These are phyloP conservation scores for Huntiella abstrusa DNA, from an alignment of 2,329 filamentous ascomycete genomes.

Conservation along the genomic window DNA sequence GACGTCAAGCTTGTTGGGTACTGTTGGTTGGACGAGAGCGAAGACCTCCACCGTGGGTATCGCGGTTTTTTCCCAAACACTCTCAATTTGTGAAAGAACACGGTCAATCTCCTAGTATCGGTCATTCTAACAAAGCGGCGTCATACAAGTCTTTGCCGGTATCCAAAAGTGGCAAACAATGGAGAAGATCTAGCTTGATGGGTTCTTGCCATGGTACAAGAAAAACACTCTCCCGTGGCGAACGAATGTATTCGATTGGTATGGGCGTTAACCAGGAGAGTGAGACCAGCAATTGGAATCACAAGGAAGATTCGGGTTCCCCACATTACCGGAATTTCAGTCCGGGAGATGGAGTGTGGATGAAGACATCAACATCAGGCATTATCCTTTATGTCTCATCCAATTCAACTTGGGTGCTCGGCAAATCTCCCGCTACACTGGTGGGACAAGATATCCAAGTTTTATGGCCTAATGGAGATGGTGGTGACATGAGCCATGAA, in stretches of 20 bases:
- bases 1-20: conserved; percentile 81
- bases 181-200: too few relatives aligned
- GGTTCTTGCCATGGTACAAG: too few relatives aligned
- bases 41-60: conserved; percentile 33
- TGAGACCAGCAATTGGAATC: background rate
- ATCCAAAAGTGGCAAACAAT: too few relatives aligned
- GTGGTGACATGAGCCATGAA: background rate
- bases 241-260: too few relatives aligned
- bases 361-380: conserved; percentile 79
- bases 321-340: conserved; percentile 15
- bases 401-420: conserved; percentile 63
- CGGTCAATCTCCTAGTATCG: too few relatives aligned
- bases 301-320: background rate
- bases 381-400: conserved; percentile 85
- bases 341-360: conserved; percentile 51
- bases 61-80: background rate
- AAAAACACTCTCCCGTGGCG: too few relatives aligned
- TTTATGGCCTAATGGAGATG: conserved; percentile 49
- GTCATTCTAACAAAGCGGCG: too few relatives aligned
- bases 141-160: too few relatives aligned
- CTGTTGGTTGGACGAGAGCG: conserved; percentile 75
- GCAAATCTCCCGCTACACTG: conserved; percentile 62
- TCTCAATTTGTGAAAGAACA: too few relatives aligned
- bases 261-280: background rate
- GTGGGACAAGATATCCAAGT: conserved; percentile 77